Percentiles rank a stretch among this genome's conserved stretches.
Evolutionary conservation across 2,329 filamentous ascomycete genomes (phyloP).

Genomic region (Fusarium sp.): DNA sequence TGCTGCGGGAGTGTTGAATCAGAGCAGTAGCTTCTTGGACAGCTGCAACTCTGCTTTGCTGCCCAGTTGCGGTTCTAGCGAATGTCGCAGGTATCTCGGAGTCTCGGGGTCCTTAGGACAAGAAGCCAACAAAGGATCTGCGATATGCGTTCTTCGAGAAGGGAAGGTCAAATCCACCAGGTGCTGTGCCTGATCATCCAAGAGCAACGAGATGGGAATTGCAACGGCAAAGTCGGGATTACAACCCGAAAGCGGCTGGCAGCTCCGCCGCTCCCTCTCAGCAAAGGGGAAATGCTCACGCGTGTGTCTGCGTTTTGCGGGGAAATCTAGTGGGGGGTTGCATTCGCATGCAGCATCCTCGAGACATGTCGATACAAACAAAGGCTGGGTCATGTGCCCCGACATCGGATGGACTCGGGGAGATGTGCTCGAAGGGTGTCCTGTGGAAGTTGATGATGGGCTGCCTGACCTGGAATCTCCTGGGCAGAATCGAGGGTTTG

Average conservation of each 20-base stretch:
- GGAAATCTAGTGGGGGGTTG: constrained; percentile 5
- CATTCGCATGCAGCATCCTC: neutral
- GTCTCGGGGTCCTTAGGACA: constrained; percentile 23
- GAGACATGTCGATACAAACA: constrained; percentile 9
- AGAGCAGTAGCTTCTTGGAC: neutral
- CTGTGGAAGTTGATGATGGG: neutral
- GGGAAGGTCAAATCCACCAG: constrained; percentile 1
- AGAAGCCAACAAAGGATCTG: neutral
- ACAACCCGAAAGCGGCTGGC: neutral
- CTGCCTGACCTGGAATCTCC: neutral
- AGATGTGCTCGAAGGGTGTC: neutral
- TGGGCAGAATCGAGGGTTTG: neutral
- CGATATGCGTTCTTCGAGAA: constrained; percentile 14
- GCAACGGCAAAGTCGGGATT: constrained; percentile 11
- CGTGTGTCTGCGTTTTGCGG: constrained; percentile 1
- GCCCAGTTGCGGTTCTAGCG: neutral
- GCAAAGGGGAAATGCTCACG: neutral
- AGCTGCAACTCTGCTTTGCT: neutral
- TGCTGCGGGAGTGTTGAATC: neutral
- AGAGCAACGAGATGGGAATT: neutral
- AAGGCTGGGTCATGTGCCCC: constrained; percentile 24
- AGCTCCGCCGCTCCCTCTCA: neutral
- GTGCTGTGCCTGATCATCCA: neutral
- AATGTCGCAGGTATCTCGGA: constrained; percentile 20
- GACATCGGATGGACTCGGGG: constrained; percentile 27